Evolutionary conservation across 768 basidiomycete genomes (phyloP).

Genomic region (Collybia mongolica): DNA sequence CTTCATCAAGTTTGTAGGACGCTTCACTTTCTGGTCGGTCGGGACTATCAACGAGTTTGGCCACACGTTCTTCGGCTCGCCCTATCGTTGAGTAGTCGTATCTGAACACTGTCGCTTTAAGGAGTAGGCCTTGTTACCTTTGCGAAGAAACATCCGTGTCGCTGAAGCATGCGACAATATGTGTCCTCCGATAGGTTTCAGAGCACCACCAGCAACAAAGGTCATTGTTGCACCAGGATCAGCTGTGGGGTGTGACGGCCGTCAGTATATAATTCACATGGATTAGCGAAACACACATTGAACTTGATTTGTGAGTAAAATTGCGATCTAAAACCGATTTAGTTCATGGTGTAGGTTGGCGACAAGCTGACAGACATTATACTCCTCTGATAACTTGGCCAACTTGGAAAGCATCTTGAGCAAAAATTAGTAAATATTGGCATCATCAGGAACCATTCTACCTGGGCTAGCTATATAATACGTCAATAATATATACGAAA

Average conservation of each 20-base stretch:
- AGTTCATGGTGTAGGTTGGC: slow-evolving; percentile 4
- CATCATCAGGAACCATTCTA: slow-evolving; percentile 17
- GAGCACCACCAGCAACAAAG: slow-evolving; percentile 90
- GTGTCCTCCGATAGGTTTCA: slow-evolving; percentile 90
- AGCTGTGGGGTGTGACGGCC: slow-evolving; percentile 38
- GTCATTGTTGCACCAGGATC: slow-evolving; percentile 96
- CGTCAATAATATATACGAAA: slow-evolving; percentile 9
- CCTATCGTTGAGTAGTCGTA: slow-evolving; percentile 34
- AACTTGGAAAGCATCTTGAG: slow-evolving; percentile 86
- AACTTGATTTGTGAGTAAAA: slow-evolving; percentile 92
- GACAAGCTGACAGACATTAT: slow-evolving; percentile 52
- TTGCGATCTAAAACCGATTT: slow-evolving; percentile 57
- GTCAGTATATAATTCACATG: background rate
- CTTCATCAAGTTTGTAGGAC: slow-evolving; percentile 88
- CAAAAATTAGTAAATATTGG: background rate
- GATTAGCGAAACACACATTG: slow-evolving; percentile 52
- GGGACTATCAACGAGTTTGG: slow-evolving; percentile 87
- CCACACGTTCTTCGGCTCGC: slow-evolving; percentile 87
- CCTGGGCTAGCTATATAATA: slow-evolving; percentile 73
- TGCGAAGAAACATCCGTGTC: slow-evolving; percentile 83
- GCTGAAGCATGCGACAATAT: slow-evolving; percentile 90
- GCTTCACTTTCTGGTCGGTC: slow-evolving; percentile 90
- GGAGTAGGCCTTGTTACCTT: slow-evolving; percentile 47
- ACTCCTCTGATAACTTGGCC: slow-evolving; percentile 90
- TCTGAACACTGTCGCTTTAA: background rate